These are phyloP conservation scores for Colletotrichum liriopes DNA, from an alignment of 2,329 filamentous ascomycete species.

Conservation along the genomic window DNA sequence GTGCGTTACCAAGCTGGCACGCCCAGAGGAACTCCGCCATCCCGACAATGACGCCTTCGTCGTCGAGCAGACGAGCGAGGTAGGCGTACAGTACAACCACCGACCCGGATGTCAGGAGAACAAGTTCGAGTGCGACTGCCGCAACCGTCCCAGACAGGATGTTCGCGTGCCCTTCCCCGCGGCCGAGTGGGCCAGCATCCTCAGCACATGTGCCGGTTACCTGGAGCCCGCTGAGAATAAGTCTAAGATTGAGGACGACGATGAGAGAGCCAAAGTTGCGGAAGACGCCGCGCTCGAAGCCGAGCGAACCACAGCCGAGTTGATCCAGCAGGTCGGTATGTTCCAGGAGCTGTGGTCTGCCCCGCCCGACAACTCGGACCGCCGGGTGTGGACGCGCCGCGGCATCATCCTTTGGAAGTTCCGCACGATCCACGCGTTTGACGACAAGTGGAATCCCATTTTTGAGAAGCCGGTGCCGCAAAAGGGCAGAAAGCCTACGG, in stretches of 20 bases:
- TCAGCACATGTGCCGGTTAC: slow-evolving; percentile 70
- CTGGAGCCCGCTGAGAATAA: slow-evolving; percentile 49
- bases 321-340: slow-evolving; percentile 75
- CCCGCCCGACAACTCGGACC: slow-evolving; percentile 56
- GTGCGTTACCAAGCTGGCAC: slow-evolving; percentile 71
- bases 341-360: slow-evolving; percentile 77
- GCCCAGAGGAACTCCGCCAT: slow-evolving; percentile 67
- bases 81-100: slow-evolving; percentile 65
- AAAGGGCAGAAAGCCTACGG: slow-evolving; percentile 40
- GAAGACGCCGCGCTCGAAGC: slow-evolving; percentile 42
- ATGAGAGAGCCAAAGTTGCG: slow-evolving; percentile 46
- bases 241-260: slow-evolving; percentile 46
- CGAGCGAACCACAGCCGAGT: slow-evolving; percentile 57
- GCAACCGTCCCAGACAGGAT: slow-evolving; percentile 62
- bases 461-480: slow-evolving; percentile 52
- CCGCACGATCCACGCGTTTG: slow-evolving; percentile 62
- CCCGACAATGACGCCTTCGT: slow-evolving; percentile 58
- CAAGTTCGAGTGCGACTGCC: slow-evolving; percentile 67
- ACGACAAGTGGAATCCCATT: slow-evolving; percentile 62
- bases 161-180: slow-evolving; percentile 72
- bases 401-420: slow-evolving; percentile 77
- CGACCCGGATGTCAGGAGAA: slow-evolving; percentile 66
- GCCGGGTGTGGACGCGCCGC: slow-evolving; percentile 68
- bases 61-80: slow-evolving; percentile 65
- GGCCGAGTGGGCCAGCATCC: slow-evolving; percentile 71